Evolutionary conservation across 139 green algal species (phyloP).

Genomic region (Picochlorum sp.): DNA sequence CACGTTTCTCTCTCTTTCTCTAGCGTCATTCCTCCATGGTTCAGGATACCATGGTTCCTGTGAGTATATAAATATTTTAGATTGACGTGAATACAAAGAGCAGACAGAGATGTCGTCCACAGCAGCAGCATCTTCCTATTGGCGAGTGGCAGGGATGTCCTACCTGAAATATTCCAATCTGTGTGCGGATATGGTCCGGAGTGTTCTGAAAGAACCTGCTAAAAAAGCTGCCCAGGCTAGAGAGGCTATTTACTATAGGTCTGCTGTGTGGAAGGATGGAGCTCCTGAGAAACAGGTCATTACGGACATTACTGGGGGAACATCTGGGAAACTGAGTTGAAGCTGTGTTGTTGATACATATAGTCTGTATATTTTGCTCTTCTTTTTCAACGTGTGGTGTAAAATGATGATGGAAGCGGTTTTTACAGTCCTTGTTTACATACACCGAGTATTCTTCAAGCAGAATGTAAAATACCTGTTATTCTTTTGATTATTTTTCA

Average conservation of each 20-base stretch:
- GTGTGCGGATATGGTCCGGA: constrained; percentile 57
- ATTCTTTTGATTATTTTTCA: no score
- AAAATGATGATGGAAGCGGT: no score
- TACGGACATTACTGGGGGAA: constrained; percentile 28
- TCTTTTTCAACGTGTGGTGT: no score
- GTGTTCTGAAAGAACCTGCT: constrained; percentile 61
- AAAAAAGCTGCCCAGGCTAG: constrained; percentile 43
- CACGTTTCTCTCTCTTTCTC: no score
- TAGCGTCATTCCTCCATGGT: no score
- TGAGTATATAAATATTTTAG: no score
- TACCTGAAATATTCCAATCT: constrained; percentile 72
- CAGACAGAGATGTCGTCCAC: constrained; percentile 40
- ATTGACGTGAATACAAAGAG: background rate
- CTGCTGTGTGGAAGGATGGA: constrained; percentile 53
- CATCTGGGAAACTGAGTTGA: constrained; percentile 9
- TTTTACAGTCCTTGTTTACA: no score
- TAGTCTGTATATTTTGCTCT: no score
- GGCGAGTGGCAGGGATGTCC: constrained; percentile 61
- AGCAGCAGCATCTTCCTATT: constrained; percentile 44
- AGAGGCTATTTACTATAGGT: constrained; percentile 61
- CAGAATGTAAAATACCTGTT: no score
- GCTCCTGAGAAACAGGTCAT: constrained; percentile 39
- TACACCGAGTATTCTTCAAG: no score
- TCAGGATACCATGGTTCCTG: no score
- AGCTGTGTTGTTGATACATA: no score